Conservation (phyloP, 2,329 filamentous ascomycete genomes). For the Fusarium tuaranense region DNA sequence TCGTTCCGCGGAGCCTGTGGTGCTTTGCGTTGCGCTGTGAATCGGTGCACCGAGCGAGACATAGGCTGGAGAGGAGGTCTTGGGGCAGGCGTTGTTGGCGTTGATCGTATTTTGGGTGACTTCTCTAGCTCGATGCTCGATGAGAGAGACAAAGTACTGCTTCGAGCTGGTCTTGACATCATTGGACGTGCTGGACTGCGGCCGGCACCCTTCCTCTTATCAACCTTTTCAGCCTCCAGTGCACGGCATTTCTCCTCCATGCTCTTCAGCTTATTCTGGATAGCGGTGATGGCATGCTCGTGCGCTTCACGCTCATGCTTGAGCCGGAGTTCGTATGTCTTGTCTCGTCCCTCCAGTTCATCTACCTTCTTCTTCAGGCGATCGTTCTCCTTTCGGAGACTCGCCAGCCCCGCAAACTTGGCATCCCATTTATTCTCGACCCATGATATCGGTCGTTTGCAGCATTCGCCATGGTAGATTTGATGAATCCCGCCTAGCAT, state of each 20-base stretch:
- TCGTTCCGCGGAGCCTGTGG: conserved; percentile 22
- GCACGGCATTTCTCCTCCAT: conserved; percentile 48
- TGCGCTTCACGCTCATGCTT: conserved; percentile 51
- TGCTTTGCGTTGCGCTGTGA: conserved; percentile 19
- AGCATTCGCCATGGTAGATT: conserved; percentile 60
- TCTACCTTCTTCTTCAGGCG: conserved; percentile 49
- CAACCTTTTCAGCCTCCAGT: conserved; percentile 44
- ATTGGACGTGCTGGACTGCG: conserved; percentile 26
- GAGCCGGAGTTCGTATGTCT: conserved; percentile 54
- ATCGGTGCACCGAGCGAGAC: conserved; percentile 35
- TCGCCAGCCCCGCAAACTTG: conserved; percentile 44
- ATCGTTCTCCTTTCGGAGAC: conserved; percentile 49
- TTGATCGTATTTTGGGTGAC: conserved; percentile 40
- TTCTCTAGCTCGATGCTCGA: conserved; percentile 30
- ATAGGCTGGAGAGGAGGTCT: conserved; percentile 29
- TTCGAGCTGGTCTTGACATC: conserved; percentile 35
- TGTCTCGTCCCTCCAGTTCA: conserved; percentile 53
- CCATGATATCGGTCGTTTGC: conserved; percentile 54
- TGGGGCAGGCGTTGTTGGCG: conserved; percentile 37
- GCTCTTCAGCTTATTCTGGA: conserved; percentile 52
- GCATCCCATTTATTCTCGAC: conserved; percentile 53
- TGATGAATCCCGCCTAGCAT: conserved; percentile 61
- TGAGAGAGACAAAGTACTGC: conserved; percentile 28
- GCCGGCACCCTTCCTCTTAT: conserved; percentile 35
- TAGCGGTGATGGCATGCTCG: conserved; percentile 46